Percentiles rank a stretch among this genome's conserved stretches.
These are phyloP conservation scores for Cunninghamia lanceolata DNA, from an alignment of 75 land plant species.

Conservation along the genomic window DNA sequence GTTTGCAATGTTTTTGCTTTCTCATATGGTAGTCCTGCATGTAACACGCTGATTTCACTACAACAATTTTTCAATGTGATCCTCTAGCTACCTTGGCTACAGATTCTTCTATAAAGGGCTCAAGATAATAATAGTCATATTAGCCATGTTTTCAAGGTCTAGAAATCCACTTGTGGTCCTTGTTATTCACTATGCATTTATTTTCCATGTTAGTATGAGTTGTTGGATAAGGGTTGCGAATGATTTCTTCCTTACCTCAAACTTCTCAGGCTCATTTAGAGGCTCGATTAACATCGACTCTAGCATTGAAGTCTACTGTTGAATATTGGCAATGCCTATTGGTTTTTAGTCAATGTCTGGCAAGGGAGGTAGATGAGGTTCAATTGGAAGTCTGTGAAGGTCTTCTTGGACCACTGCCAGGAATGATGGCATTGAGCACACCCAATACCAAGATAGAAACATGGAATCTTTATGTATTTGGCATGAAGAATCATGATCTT, in stretches of 20 bases:
- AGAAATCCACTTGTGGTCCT: conserved; percentile 89
- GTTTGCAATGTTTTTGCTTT: too few relatives aligned
- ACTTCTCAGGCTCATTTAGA: conserved; percentile 89
- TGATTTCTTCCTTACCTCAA: conserved; percentile 86
- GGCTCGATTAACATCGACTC: conserved; percentile 73
- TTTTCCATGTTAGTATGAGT: conserved; percentile 76
- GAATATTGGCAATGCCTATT: conserved; percentile 84
- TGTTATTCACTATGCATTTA: conserved; percentile 86
- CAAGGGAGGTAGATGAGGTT: conserved; percentile 79
- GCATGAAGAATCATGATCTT: conserved; percentile 89
- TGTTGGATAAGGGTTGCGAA: conserved; percentile 95
- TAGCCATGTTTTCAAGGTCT: conserved; percentile 80
- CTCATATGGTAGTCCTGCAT: too few relatives aligned
- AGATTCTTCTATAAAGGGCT: conserved; percentile 31
- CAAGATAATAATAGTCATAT: conserved; percentile 64
- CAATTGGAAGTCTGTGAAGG: conserved; percentile 93
- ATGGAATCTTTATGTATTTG: conserved; percentile 79
- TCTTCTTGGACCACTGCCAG: conserved; percentile 81
- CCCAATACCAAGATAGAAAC: conserved; percentile 33
- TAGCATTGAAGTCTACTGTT: conserved; percentile 77
- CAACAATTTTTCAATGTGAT: too few relatives aligned
- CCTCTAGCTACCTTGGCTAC: conserved; percentile 48
- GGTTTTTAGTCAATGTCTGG: conserved; percentile 75
- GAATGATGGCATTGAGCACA: conserved; percentile 36
- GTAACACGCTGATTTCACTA: too few relatives aligned